These are phyloP conservation scores for Diplotaxis tenuifolia DNA, from an alignment of 345 rosid species.

Conservation along the genomic window DNA sequence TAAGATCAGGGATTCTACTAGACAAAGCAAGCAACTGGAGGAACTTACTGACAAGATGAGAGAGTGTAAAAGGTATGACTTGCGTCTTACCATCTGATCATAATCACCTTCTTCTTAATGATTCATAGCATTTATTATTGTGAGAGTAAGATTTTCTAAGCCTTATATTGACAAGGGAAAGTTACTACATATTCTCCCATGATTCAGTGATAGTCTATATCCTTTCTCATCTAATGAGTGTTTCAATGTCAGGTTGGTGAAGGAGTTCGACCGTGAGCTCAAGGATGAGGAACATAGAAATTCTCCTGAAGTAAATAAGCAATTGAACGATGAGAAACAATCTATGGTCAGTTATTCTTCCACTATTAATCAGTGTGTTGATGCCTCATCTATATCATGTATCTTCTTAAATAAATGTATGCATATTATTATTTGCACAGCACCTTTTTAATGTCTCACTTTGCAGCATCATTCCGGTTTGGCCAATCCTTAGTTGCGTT, in stretches of 20 bases:
- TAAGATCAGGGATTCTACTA: conserved; percentile 81
- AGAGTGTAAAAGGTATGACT: conserved; percentile 80
- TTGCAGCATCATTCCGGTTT: neutral
- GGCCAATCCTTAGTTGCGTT: neutral
- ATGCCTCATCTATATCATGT: neutral
- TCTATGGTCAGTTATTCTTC: conserved; percentile 63
- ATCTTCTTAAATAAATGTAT: neutral
- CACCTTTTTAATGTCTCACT: neutral
- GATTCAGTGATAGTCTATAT: neutral
- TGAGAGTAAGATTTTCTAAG: too few relatives aligned
- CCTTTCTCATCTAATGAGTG: neutral
- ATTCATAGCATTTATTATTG: too few relatives aligned
- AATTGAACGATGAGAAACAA: conserved; percentile 93
- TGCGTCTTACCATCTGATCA: neutral
- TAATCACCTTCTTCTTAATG: too few relatives aligned
- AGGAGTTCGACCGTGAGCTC: conserved; percentile 58
- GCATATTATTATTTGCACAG: neutral
- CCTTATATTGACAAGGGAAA: too few relatives aligned
- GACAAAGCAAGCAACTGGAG: conserved; percentile 96
- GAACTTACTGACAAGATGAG: conserved; percentile 95
- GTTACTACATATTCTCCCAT: too few relatives aligned
- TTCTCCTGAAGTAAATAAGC: conserved; percentile 80
- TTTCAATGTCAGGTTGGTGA: conserved; percentile 66
- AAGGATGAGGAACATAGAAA: conserved; percentile 58
- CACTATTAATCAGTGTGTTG: neutral